Percentiles rank a stretch among this genome's conserved stretches.
These are phyloP conservation scores for Penicillium sp. DNA, from an alignment of 2,329 filamentous ascomycete genomes.

Conservation along the genomic window DNA sequence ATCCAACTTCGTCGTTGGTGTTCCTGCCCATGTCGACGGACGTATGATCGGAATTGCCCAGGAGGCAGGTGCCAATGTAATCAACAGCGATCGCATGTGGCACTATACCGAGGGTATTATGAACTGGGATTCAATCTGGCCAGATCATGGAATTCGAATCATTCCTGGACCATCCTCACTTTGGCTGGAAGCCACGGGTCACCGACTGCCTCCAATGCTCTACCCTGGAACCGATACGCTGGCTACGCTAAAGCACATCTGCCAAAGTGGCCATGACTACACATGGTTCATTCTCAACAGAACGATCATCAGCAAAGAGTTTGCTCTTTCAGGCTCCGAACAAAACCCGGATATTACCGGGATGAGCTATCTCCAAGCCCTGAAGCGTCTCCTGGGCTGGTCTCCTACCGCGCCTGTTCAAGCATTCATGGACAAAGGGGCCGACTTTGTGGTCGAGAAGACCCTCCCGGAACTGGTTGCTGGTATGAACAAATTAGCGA, in stretches of 20 bases:
- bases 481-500: slow-evolving; percentile 1
- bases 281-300: slow-evolving; percentile 1
- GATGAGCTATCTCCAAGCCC: neutral
- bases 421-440: slow-evolving; percentile 1
- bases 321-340: slow-evolving; percentile 2
- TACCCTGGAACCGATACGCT: slow-evolving; percentile 3
- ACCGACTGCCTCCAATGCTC: slow-evolving; percentile 2
- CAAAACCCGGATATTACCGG: slow-evolving; percentile 3
- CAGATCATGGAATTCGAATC: slow-evolving; percentile 1
- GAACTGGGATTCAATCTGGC: slow-evolving; percentile 4
- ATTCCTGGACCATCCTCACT: slow-evolving; percentile 1
- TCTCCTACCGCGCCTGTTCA: neutral
- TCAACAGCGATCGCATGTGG: slow-evolving; percentile 3
- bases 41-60: slow-evolving; percentile 1
- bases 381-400: neutral
- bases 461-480: neutral
- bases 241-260: slow-evolving; percentile 1
- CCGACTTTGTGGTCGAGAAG: neutral
- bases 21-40: slow-evolving; percentile 1
- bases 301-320: neutral
- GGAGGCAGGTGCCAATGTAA: neutral
- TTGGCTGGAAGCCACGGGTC: neutral
- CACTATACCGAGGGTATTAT: slow-evolving; percentile 1
- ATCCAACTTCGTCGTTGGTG: slow-evolving; percentile 2
- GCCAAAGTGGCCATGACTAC: neutral